phyloP scores from a whole-genome alignment of 2,329 filamentous ascomycete genomes.

The Spiromastix sp. region DNA sequence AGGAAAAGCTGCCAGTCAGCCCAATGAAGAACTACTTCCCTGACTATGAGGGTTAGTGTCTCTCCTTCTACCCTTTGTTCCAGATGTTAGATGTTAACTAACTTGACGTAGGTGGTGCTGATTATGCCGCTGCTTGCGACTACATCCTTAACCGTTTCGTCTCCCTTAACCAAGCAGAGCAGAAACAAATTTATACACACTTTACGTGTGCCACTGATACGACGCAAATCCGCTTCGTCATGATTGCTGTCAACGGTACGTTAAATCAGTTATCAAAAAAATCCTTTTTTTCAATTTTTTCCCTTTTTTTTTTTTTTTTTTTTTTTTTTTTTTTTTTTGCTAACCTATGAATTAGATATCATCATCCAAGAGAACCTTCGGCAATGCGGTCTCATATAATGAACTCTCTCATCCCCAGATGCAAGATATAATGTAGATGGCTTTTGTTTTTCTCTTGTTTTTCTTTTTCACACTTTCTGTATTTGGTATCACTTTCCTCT shows the following conservation, averaged over 20 bases:
- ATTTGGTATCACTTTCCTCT: slow-evolving; percentile 12
- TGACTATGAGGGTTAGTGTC: slow-evolving; percentile 55
- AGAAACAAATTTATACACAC: slow-evolving; percentile 99
- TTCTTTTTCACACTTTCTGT: slow-evolving; percentile 16
- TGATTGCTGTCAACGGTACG: slow-evolving; percentile 97
- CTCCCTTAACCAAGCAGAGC: slow-evolving; percentile 96
- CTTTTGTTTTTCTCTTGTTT: slow-evolving; percentile 10
- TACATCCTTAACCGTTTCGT: slow-evolving; percentile 99
- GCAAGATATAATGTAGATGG: too few species aligned
- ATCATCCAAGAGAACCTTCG: slow-evolving; percentile 99
- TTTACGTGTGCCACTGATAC: slow-evolving; percentile 99
- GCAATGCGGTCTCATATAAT: slow-evolving; percentile 91
- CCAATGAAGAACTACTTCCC: slow-evolving; percentile 70
- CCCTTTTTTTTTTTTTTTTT: not conserved
- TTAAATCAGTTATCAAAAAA: slow-evolving; percentile 9
- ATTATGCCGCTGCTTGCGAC: slow-evolving; percentile 92
- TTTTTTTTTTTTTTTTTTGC: not conserved
- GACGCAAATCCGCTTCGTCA: slow-evolving; percentile 98
- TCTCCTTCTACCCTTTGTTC: slow-evolving; percentile 6
- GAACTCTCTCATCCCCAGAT: too few species aligned
- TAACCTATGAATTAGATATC: slow-evolving; percentile 67
- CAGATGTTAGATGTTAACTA: slow-evolving; percentile 11
- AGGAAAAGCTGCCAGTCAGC: slow-evolving; percentile 62
- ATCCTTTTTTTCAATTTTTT: not conserved
- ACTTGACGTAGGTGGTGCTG: slow-evolving; percentile 59